Percentiles rank a stretch among this genome's conserved stretches.
These are phyloP conservation scores for Eucalyptus pauciflora DNA, from an alignment of 345 rosid species.

Conservation along the genomic window DNA sequence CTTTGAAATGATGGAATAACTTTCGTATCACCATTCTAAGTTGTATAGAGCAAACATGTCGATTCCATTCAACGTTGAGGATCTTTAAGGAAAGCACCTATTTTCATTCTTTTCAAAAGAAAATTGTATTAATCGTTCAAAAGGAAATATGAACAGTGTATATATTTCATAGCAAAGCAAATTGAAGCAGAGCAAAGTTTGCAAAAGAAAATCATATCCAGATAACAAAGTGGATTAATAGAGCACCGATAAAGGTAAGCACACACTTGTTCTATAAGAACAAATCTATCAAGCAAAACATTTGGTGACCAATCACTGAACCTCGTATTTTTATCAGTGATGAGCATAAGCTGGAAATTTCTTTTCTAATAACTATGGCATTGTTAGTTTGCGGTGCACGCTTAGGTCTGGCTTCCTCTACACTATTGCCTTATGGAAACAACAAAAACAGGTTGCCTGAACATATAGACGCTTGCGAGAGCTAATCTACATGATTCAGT, in stretches of 20 bases:
- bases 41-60: neutral
- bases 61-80: neutral
- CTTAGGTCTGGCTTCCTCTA: neutral
- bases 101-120: no score
- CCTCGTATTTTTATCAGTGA: fast-evolving
- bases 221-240: neutral
- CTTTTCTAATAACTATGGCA: neutral
- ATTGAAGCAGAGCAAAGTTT: neutral
- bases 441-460: no score
- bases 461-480: neutral
- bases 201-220: neutral
- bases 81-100: neutral
- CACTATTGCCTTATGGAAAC: neutral
- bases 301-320: fast-evolving
- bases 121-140: no score
- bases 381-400: neutral
- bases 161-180: neutral
- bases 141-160: no score
- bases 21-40: neutral
- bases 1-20: neutral
- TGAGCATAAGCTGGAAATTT: neutral
- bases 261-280: neutral
- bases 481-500: neutral
- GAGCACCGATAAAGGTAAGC: neutral
- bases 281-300: no score